These are phyloP conservation scores for Talaromyces sp. DNA, from an alignment of 2,329 filamentous ascomycete genomes.

Conservation along the genomic window DNA sequence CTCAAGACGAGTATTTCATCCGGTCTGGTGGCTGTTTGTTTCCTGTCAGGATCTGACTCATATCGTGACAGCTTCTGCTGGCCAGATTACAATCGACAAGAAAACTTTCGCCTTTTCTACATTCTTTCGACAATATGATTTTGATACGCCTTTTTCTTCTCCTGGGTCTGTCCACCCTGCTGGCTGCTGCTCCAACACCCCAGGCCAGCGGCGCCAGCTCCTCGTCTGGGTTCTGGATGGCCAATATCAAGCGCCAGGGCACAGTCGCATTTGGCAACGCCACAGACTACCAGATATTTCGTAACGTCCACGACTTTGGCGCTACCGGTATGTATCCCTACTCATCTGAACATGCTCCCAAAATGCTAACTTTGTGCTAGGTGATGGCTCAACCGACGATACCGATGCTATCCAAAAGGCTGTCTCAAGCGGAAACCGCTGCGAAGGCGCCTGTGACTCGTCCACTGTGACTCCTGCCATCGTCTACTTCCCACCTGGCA, in stretches of 20 bases:
- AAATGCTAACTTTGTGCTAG: conserved; percentile 29
- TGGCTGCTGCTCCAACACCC: conserved; percentile 26
- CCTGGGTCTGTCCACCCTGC: conserved; percentile 20
- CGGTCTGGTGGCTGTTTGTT: neutral
- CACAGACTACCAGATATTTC: conserved; percentile 62
- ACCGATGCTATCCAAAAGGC: conserved; percentile 83
- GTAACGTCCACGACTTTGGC: conserved; percentile 71
- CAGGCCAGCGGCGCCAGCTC: conserved; percentile 14
- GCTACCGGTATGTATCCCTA: conserved; percentile 55
- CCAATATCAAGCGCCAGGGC: conserved; percentile 63
- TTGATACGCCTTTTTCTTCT: conserved; percentile 25
- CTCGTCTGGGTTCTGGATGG: conserved; percentile 62
- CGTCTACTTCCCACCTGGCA: conserved; percentile 87
- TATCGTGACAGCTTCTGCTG: conserved; percentile 4
- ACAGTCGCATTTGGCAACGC: conserved; percentile 55
- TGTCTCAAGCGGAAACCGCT: conserved; percentile 71
- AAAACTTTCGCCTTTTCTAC: neutral
- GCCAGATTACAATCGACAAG: conserved; percentile 2
- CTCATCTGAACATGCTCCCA: conserved; percentile 17
- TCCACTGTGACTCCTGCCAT: conserved; percentile 77
- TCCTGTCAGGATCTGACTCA: neutral
- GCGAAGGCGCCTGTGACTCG: conserved; percentile 75
- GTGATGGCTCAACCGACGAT: conserved; percentile 69
- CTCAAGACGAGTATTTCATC: neutral
- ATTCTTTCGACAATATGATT: conserved; percentile 4